phyloP scores from a whole-genome alignment of 2,329 filamentous ascomycete genomes.

The Trichoderma breve region DNA sequence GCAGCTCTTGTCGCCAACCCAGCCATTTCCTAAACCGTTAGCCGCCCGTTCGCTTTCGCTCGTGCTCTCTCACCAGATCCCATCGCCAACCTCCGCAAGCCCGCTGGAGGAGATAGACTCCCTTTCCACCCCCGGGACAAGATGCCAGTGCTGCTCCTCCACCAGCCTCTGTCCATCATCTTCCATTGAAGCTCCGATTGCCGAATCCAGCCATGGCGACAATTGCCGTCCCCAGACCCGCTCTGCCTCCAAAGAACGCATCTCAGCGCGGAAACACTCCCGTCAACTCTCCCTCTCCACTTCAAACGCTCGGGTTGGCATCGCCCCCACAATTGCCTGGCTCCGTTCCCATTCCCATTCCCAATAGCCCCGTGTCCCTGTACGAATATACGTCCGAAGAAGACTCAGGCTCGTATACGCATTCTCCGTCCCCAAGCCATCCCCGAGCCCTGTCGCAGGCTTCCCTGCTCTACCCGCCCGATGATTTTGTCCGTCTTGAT shows the following conservation, averaged over 20 bases:
- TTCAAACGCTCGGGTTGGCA: conserved; percentile 32
- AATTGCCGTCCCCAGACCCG: conserved; percentile 51
- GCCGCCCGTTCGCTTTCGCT: neutral
- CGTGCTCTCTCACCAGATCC: neutral
- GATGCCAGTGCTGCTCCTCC: conserved; percentile 11
- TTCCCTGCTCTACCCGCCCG: conserved; percentile 74
- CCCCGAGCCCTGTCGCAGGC: conserved; percentile 53
- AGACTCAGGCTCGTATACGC: conserved; percentile 52
- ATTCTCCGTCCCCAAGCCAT: conserved; percentile 64
- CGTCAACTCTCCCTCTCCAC: conserved; percentile 41
- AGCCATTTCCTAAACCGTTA: neutral
- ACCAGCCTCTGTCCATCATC: neutral
- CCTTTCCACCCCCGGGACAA: neutral
- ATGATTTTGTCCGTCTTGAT: conserved; percentile 54
- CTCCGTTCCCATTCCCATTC: conserved; percentile 51
- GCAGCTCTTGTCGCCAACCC: neutral
- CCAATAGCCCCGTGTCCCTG: conserved; percentile 87
- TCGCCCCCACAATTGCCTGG: conserved; percentile 26
- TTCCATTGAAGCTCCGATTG: neutral
- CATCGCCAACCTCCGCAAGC: neutral
- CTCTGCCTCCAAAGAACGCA: conserved; percentile 43
- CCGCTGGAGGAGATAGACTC: neutral
- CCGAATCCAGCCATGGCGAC: conserved; percentile 48
- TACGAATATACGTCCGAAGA: conserved; percentile 82
- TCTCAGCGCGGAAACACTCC: conserved; percentile 40